These are phyloP conservation scores for Botryotinia narcissicola DNA, from an alignment of 2,329 filamentous ascomycete species.

Conservation along the genomic window DNA sequence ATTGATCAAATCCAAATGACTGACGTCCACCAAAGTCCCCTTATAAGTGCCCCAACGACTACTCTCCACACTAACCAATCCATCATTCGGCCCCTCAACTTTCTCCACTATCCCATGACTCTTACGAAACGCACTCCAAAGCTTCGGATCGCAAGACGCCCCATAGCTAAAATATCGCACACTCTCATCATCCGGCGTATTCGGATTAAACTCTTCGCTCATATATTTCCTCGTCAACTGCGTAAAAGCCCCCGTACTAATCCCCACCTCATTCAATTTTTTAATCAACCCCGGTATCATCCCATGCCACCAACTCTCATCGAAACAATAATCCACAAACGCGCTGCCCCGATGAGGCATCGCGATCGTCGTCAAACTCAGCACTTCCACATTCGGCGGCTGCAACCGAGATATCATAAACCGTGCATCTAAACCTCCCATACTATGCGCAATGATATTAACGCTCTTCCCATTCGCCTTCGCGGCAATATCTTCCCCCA, in stretches of 20 bases:
- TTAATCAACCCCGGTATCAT: slow-evolving; percentile 55
- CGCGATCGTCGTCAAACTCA: slow-evolving; percentile 41
- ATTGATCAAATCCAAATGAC: slow-evolving; percentile 65
- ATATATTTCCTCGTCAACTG: slow-evolving; percentile 61
- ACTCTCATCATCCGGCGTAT: slow-evolving; percentile 50
- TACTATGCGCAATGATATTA: slow-evolving; percentile 71
- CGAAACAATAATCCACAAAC: slow-evolving; percentile 55
- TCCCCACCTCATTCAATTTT: slow-evolving; percentile 49
- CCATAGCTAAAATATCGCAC: slow-evolving; percentile 64
- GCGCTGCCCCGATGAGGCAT: slow-evolving; percentile 42
- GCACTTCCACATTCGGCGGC: slow-evolving; percentile 46
- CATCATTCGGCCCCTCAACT: slow-evolving; percentile 61
- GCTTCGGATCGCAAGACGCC: slow-evolving; percentile 54
- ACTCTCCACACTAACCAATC: slow-evolving; percentile 64
- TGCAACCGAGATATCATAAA: slow-evolving; percentile 61
- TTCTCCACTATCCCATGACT: slow-evolving; percentile 51
- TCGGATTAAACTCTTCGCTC: slow-evolving; percentile 56
- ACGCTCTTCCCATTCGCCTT: slow-evolving; percentile 55
- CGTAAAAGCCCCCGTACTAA: slow-evolving; percentile 58
- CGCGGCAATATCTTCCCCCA: slow-evolving; percentile 53
- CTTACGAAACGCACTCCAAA: slow-evolving; percentile 61
- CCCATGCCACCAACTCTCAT: slow-evolving; percentile 47
- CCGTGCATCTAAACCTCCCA: slow-evolving; percentile 64
- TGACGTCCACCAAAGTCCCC: slow-evolving; percentile 60
- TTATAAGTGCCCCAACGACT: slow-evolving; percentile 62